Conservation (phyloP, 129 eudicot genomes). For the Lonicera japonica region DNA sequence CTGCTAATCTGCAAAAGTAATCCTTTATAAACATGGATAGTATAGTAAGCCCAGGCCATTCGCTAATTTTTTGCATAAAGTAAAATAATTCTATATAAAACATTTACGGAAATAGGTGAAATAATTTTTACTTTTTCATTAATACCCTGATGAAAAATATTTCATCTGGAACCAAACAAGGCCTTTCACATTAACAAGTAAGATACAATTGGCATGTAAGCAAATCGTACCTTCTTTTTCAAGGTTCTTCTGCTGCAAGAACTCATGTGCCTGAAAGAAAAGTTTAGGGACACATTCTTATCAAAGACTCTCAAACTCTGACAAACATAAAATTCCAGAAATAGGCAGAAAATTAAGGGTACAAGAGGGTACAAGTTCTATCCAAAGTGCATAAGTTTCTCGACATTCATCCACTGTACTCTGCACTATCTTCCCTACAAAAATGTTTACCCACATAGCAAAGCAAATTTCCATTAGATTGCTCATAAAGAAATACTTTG, state of each 20-base stretch:
- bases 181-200: neutral
- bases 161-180: too few relatives aligned
- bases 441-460: conserved; percentile 13
- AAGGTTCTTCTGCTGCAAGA: conserved; percentile 54
- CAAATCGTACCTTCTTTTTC: conserved; percentile 50
- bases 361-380: conserved; percentile 52
- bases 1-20: too few relatives aligned
- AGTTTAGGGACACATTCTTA: neutral
- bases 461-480: neutral
- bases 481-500: neutral
- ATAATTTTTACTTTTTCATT: neutral
- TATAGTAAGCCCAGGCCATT: too few relatives aligned
- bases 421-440: conserved; percentile 86
- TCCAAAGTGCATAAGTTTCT: conserved; percentile 68
- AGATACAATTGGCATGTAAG: neutral
- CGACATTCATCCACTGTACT: conserved; percentile 84
- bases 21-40: too few relatives aligned
- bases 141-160: too few relatives aligned
- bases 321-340: neutral
- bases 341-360: conserved; percentile 6
- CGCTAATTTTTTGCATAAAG: too few relatives aligned
- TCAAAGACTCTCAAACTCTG: conserved; percentile 3
- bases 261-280: conserved; percentile 65
- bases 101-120: neutral
- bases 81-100: too few relatives aligned